phyloP scores from a whole-genome alignment of 257 asterid genomes.

The Thymus quinquecostatus region DNA sequence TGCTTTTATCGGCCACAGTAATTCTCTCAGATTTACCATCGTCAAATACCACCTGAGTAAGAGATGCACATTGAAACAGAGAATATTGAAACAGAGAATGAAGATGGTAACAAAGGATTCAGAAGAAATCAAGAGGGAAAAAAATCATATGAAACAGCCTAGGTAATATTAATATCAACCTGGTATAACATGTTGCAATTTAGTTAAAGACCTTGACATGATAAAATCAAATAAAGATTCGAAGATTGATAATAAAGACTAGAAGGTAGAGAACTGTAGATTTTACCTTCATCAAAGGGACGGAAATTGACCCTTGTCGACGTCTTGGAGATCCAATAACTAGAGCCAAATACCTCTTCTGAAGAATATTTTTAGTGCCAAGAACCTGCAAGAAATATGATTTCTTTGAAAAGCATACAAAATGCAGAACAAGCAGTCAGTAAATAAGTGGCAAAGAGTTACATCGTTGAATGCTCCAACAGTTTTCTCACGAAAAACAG shows the following conservation, averaged over 20 bases:
- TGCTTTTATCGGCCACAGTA: slow-evolving; percentile 55
- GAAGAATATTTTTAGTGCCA: slow-evolving; percentile 52
- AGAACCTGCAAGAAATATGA: slow-evolving; percentile 44
- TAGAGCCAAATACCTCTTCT: slow-evolving; percentile 87
- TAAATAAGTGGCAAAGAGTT: slow-evolving; percentile 3
- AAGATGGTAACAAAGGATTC: not conserved
- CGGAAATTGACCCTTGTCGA: slow-evolving; percentile 64
- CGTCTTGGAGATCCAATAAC: slow-evolving; percentile 93
- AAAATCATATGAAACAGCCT: slow-evolving; percentile 1
- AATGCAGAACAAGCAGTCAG: slow-evolving; percentile 16
- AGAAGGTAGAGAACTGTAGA: slow-evolving; percentile 17
- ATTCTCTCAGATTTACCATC: slow-evolving; percentile 84
- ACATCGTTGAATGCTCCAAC: slow-evolving; percentile 60
- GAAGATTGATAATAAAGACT: not conserved
- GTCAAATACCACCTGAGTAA: slow-evolving; percentile 70
- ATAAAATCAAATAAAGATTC: not conserved
- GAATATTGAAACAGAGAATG: not conserved
- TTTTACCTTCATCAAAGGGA: slow-evolving; percentile 77
- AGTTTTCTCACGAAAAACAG: slow-evolving; percentile 92
- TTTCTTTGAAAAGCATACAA: slow-evolving; percentile 11
- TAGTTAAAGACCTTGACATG: slow-evolving; percentile 13
- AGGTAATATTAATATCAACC: slow-evolving; percentile 4
- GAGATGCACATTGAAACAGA: not conserved
- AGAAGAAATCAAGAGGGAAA: slow-evolving; percentile 5
- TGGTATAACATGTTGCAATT: slow-evolving; percentile 3